phyloP scores from a whole-genome alignment of 2,329 filamentous ascomycete species.

The Pyricularia sp. region DNA sequence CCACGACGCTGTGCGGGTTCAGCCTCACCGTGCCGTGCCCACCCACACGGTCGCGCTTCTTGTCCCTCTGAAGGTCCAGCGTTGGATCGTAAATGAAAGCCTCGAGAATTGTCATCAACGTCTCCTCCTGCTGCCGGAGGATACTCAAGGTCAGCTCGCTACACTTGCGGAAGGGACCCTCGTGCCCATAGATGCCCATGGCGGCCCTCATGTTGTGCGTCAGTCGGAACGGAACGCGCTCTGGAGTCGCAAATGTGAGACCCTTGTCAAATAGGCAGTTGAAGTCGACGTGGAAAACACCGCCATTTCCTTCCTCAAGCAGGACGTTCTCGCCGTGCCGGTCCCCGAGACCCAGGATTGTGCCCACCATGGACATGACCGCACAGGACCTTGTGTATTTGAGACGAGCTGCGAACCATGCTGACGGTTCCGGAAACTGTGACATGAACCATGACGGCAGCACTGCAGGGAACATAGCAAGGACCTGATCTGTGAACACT shows the following conservation, averaged over 20 bases:
- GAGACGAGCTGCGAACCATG: conserved; percentile 84
- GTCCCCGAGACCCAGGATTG: conserved; percentile 87
- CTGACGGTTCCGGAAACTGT: conserved; percentile 84
- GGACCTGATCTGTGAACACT: conserved; percentile 60
- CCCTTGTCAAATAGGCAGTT: conserved; percentile 99
- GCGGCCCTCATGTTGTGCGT: conserved; percentile 99
- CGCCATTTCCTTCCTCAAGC: conserved; percentile 86
- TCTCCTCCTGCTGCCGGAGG: conserved; percentile 86
- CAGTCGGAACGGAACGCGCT: conserved; percentile 89
- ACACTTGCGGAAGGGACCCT: conserved; percentile 84
- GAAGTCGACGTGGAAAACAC: conserved; percentile 96
- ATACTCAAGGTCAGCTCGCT: conserved; percentile 82
- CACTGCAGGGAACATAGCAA: conserved; percentile 66
- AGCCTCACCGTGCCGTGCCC: conserved; percentile 27
- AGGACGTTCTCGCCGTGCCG: conserved; percentile 96
- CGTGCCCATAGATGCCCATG: conserved; percentile 90
- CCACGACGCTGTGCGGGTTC: conserved; percentile 66
- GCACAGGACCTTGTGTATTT: conserved; percentile 89
- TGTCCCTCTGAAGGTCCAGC: conserved; percentile 72
- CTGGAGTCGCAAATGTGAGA: conserved; percentile 87
- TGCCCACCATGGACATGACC: conserved; percentile 99
- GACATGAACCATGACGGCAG: conserved; percentile 94
- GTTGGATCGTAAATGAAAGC: conserved; percentile 97
- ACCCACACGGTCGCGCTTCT: conserved; percentile 41
- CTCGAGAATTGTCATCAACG: conserved; percentile 93